A percentile compares a stretch with the other conserved stretches of the same genome.
Conservation (phyloP, 2,329 filamentous ascomycete species). For the Alternaria brassicicola region DNA sequence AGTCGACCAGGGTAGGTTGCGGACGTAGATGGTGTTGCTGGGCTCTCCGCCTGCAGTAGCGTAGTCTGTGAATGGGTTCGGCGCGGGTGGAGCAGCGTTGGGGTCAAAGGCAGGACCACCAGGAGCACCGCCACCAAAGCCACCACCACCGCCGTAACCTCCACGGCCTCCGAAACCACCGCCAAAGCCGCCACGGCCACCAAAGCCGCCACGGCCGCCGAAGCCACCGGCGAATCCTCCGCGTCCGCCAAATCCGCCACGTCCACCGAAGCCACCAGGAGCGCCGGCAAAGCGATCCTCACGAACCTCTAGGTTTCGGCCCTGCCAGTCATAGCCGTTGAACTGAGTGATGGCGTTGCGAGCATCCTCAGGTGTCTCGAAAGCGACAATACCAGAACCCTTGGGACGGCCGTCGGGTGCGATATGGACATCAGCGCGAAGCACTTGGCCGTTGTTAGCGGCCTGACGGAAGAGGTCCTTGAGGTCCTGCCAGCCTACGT, state of each 20-base stretch:
- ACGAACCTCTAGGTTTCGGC: constrained; percentile 88
- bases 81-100: constrained; percentile 59
- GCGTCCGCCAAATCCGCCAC: constrained; percentile 46
- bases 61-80: constrained; percentile 93
- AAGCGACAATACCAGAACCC: constrained; percentile 95
- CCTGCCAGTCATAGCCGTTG: constrained; percentile 99
- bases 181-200: constrained; percentile 60
- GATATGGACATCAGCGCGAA: constrained; percentile 93
- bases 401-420: constrained; percentile 92
- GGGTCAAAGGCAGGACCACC: constrained; percentile 55
- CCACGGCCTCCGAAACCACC: constrained; percentile 57
- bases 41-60: constrained; percentile 86
- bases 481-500: constrained; percentile 97
- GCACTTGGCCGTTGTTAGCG: constrained; percentile 61
- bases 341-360: constrained; percentile 96
- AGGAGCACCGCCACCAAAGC: constrained; percentile 50
- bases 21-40: constrained; percentile 87
- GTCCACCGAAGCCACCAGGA: constrained; percentile 48
- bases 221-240: constrained; percentile 35
- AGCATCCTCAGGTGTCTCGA: constrained; percentile 92
- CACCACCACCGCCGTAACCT: constrained; percentile 41
- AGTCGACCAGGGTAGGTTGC: constrained; percentile 98
- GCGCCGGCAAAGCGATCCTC: constrained; percentile 89
- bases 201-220: constrained; percentile 50
- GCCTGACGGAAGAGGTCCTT: constrained; percentile 99